A percentile compares a stretch with the other conserved stretches of the same genome.
phyloP scores from a whole-genome alignment of 2,329 filamentous ascomycete genomes.

The Penicillium glabrum region DNA sequence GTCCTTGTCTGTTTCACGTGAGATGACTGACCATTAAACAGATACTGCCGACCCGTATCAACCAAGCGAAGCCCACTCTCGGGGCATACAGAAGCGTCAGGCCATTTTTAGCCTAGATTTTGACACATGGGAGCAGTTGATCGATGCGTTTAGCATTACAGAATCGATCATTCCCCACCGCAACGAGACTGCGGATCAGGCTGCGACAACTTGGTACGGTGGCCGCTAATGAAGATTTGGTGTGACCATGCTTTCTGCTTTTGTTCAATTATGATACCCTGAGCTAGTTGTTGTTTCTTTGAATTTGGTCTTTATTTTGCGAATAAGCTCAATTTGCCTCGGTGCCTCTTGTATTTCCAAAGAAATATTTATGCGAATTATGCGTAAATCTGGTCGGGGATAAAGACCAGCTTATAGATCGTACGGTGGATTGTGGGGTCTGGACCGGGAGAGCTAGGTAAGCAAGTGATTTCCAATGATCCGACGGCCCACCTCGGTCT shows the following conservation, averaged over 20 bases:
- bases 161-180: constrained; percentile 84
- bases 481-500: not conserved
- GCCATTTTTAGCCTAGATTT: constrained; percentile 88
- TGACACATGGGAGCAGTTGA: constrained; percentile 75
- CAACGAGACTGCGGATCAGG: constrained; percentile 55
- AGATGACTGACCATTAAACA: constrained; percentile 27
- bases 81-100: constrained; percentile 70
- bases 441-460: not conserved
- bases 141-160: constrained; percentile 73
- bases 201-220: constrained; percentile 65
- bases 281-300: too few relatives aligned
- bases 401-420: not conserved
- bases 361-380: not conserved
- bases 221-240: not conserved
- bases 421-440: not conserved
- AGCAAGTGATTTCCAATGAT: not conserved
- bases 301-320: not conserved
- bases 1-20: not conserved
- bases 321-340: not conserved
- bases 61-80: constrained; percentile 49
- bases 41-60: constrained; percentile 47
- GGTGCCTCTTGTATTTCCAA: not conserved
- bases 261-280: constrained; percentile 16
- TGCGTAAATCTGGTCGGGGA: not conserved
- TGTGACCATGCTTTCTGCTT: not conserved